Conservation (phyloP, 352 stramenopile species). For the Globisporangium nagaii region DNA sequence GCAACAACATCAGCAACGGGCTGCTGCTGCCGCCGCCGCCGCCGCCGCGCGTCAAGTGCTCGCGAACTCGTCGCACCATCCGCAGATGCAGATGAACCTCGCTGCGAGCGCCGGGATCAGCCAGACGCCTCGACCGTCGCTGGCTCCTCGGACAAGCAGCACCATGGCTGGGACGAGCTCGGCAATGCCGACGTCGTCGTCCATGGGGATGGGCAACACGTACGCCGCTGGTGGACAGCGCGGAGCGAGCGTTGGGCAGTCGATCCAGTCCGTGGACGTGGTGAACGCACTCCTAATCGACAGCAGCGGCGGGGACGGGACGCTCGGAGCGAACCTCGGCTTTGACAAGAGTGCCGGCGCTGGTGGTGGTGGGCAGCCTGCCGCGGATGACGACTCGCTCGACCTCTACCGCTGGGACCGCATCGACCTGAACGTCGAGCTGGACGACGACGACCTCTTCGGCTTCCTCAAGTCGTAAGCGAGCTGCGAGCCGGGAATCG, state of each 20-base stretch:
- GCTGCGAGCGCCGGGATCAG: not conserved
- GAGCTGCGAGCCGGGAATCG: conserved; percentile 16
- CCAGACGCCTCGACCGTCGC: conserved; percentile 11
- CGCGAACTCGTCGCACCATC: conserved; percentile 9
- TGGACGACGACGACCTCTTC: conserved; percentile 85
- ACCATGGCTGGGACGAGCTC: conserved; percentile 1
- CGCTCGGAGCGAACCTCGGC: conserved; percentile 2
- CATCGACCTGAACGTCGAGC: conserved; percentile 76
- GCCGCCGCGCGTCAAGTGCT: conserved; percentile 9
- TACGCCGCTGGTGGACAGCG: not conserved
- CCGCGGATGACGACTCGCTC: conserved; percentile 41
- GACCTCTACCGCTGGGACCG: conserved; percentile 77
- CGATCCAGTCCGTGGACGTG: conserved; percentile 5
- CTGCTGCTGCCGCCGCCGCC: not conserved
- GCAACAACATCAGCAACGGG: conserved; percentile 13
- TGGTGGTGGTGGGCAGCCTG: not conserved
- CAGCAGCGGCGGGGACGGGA: not conserved
- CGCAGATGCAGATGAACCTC: conserved; percentile 13
- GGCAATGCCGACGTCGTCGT: not conserved
- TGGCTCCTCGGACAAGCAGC: conserved; percentile 6
- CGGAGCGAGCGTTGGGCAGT: not conserved
- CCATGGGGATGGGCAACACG: conserved; percentile 8
- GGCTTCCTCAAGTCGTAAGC: conserved; percentile 77
- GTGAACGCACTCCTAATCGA: conserved; percentile 6
- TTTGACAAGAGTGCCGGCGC: conserved; percentile 8